Evolutionary conservation across 2,329 filamentous ascomycete species (phyloP).

Genomic region (Aspergillaceae sp.): DNA sequence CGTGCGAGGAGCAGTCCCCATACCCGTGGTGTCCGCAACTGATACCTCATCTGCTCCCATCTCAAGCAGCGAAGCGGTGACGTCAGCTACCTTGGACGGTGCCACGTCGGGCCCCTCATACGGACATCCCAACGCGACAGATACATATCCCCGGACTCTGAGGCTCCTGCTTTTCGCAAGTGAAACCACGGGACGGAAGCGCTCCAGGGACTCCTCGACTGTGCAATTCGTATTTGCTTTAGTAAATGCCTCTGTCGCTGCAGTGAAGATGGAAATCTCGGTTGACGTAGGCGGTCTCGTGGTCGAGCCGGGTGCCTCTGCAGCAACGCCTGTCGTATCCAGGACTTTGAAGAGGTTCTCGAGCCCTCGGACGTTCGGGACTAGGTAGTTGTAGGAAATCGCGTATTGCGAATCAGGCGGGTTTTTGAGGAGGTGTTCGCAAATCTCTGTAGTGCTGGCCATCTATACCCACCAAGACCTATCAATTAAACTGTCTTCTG

Average conservation of each 20-base stretch:
- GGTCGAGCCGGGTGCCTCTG: slow-evolving; percentile 20
- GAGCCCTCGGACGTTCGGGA: slow-evolving; percentile 55
- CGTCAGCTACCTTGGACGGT: slow-evolving; percentile 52
- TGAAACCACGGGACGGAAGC: slow-evolving; percentile 51
- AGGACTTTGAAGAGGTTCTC: slow-evolving; percentile 51
- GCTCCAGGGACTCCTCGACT: slow-evolving; percentile 52
- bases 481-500: too few species aligned
- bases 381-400: slow-evolving; percentile 58
- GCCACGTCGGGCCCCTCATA: slow-evolving; percentile 57
- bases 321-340: slow-evolving; percentile 32
- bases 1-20: slow-evolving; percentile 57
- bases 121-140: slow-evolving; percentile 55
- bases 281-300: slow-evolving; percentile 30
- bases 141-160: slow-evolving; percentile 56
- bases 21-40: slow-evolving; percentile 58
- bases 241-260: slow-evolving; percentile 57
- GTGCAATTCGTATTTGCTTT: slow-evolving; percentile 59
- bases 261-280: slow-evolving; percentile 57
- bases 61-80: slow-evolving; percentile 53
- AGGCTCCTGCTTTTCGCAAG: slow-evolving; percentile 48
- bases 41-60: slow-evolving; percentile 60
- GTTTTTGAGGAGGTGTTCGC: slow-evolving; percentile 44
- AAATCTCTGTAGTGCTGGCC: slow-evolving; percentile 55
- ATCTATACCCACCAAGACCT: slow-evolving; percentile 38
- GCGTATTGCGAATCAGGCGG: slow-evolving; percentile 43